phyloP scores from a whole-genome alignment of 2,329 filamentous ascomycete genomes.

The Domatiomyces catenatus region DNA sequence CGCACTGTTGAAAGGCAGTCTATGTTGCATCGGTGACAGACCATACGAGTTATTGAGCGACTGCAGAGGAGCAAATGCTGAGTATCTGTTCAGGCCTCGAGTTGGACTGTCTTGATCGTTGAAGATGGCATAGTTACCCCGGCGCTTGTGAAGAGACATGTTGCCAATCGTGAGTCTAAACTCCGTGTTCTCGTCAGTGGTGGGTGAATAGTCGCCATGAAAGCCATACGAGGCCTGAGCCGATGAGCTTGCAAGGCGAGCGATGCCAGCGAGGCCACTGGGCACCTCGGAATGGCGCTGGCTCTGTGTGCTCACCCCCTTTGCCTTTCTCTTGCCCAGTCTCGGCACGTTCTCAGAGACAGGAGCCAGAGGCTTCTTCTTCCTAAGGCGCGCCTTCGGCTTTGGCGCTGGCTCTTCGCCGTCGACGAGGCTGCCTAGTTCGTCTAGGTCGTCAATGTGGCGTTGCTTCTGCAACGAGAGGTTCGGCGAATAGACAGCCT shows the following conservation, averaged over 20 bases:
- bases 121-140: slow-evolving; percentile 24
- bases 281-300: slow-evolving; percentile 6
- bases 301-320: slow-evolving; percentile 6
- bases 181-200: slow-evolving; percentile 21
- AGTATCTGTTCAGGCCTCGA: not conserved
- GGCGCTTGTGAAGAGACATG: slow-evolving; percentile 19
- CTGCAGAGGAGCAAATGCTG: slow-evolving; percentile 5
- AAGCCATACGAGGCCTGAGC: slow-evolving; percentile 11
- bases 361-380: slow-evolving; percentile 22
- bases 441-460: slow-evolving; percentile 33
- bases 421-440: slow-evolving; percentile 32
- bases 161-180: slow-evolving; percentile 21
- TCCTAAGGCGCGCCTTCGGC: slow-evolving; percentile 21
- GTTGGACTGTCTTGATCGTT: slow-evolving; percentile 19
- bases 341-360: slow-evolving; percentile 22
- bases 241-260: slow-evolving; percentile 14
- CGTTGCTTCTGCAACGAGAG: slow-evolving; percentile 30
- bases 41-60: slow-evolving; percentile 3
- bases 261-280: slow-evolving; percentile 11
- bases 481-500: slow-evolving; percentile 32
- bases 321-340: slow-evolving; percentile 19
- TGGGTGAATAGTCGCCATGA: slow-evolving; percentile 15
- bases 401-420: slow-evolving; percentile 26
- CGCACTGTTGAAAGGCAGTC: slow-evolving; percentile 1
- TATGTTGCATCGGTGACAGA: slow-evolving; percentile 1